These are phyloP conservation scores for Thielaviopsis ethacetica DNA, from an alignment of 2,329 filamentous ascomycete species.

Conservation along the genomic window DNA sequence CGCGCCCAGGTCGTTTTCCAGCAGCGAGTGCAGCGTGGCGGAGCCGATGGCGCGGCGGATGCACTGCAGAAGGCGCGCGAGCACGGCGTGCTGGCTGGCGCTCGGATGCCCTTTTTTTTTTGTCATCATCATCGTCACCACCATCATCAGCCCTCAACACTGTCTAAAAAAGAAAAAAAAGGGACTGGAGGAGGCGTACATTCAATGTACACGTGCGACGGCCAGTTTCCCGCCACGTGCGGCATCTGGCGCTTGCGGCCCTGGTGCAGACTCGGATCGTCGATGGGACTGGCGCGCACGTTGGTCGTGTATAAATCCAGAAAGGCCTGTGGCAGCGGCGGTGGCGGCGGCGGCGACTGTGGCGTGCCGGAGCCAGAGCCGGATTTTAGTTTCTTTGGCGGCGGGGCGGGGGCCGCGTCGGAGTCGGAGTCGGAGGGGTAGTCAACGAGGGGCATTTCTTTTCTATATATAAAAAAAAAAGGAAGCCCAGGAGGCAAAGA, in stretches of 20 bases:
- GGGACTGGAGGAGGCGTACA: constrained; percentile 41
- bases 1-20: constrained; percentile 62
- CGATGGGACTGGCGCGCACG: constrained; percentile 57
- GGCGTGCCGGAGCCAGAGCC: not conserved
- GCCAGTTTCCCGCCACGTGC: constrained; percentile 82
- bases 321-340: constrained; percentile 65
- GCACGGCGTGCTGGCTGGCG: constrained; percentile 27
- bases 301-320: constrained; percentile 80
- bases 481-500: not conserved
- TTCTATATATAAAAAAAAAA: not conserved
- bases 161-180: not conserved
- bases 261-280: constrained; percentile 72
- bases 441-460: constrained; percentile 44
- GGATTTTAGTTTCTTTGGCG: constrained; percentile 6
- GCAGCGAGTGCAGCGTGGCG: constrained; percentile 44
- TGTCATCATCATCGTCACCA: too few relatives aligned
- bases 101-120: constrained; percentile 47
- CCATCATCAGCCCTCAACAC: too few relatives aligned
- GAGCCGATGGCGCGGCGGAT: constrained; percentile 21
- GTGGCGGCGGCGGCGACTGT: constrained; percentile 18
- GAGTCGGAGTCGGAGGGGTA: constrained; percentile 27
- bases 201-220: constrained; percentile 81
- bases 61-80: constrained; percentile 27
- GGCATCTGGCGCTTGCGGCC: constrained; percentile 70
- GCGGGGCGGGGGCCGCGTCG: constrained; percentile 4